phyloP scores from a whole-genome alignment of 1,284 basidiomycete genomes.

The Stygiomarasmius scandens region DNA sequence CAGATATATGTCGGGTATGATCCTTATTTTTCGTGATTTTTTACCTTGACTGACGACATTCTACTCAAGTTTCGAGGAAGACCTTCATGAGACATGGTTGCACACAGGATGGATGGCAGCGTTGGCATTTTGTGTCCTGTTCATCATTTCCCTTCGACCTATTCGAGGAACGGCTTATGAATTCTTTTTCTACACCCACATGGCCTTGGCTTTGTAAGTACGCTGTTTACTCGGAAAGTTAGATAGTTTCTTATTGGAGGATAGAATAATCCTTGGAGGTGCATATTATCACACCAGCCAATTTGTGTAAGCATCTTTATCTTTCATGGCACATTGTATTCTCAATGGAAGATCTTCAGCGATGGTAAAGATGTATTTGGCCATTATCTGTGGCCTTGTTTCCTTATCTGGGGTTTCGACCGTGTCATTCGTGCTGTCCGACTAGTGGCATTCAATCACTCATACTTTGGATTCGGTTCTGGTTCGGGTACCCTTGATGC shows the following conservation, averaged over 20 bases:
- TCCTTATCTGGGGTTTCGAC: constrained; percentile 70
- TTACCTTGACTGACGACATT: background rate
- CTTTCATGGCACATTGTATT: background rate
- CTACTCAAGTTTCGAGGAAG: constrained; percentile 13
- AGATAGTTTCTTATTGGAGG: background rate
- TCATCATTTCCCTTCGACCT: constrained; percentile 44
- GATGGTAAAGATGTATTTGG: constrained; percentile 20
- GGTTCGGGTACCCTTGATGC: constrained; percentile 36
- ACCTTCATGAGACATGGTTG: constrained; percentile 34
- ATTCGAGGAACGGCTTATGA: constrained; percentile 51
- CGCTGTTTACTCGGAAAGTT: constrained; percentile 5
- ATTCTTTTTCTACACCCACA: constrained; percentile 47
- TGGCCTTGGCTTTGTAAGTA: constrained; percentile 43
- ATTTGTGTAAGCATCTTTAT: constrained; percentile 23
- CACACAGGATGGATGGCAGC: constrained; percentile 42
- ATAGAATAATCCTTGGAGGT: constrained; percentile 43
- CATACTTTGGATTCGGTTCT: constrained; percentile 35
- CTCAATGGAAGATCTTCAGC: constrained; percentile 2
- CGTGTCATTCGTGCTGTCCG: constrained; percentile 54
- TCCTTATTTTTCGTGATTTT: background rate
- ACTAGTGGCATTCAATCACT: constrained; percentile 54
- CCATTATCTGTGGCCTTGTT: constrained; percentile 55
- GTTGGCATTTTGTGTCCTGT: constrained; percentile 39
- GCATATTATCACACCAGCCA: constrained; percentile 43
- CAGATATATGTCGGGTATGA: constrained; percentile 10